Evolutionary conservation across 176 grass and related monocot species (phyloP).

Genomic region (Oryza glumipatula): DNA sequence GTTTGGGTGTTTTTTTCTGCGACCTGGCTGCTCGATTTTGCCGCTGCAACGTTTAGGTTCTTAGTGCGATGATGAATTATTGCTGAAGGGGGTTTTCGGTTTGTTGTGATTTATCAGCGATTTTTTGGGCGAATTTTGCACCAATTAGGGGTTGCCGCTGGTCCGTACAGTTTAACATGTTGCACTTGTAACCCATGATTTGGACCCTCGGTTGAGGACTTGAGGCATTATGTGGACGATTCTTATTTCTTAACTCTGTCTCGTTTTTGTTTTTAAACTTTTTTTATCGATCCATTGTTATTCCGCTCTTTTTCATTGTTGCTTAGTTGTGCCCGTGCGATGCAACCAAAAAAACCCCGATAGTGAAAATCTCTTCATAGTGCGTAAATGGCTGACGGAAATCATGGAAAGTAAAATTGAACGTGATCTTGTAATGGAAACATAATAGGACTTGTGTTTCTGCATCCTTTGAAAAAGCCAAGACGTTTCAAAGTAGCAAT

Average conservation of each 20-base stretch:
- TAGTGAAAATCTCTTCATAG: too few relatives aligned
- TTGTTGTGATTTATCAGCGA: background rate
- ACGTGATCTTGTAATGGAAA: too few relatives aligned
- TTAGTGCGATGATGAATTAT: background rate
- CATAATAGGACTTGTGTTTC: too few relatives aligned
- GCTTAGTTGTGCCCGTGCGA: background rate
- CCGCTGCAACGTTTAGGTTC: background rate
- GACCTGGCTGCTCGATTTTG: background rate
- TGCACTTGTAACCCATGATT: too few relatives aligned
- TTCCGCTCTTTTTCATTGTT: too few relatives aligned
- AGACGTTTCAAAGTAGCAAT: too few relatives aligned
- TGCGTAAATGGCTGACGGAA: too few relatives aligned
- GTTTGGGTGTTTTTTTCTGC: background rate
- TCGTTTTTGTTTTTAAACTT: background rate
- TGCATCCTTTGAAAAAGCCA: too few relatives aligned
- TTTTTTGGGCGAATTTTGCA: background rate
- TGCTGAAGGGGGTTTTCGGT: background rate
- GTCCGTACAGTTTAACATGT: background rate
- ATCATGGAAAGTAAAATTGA: too few relatives aligned
- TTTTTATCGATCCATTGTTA: background rate
- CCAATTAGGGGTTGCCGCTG: background rate
- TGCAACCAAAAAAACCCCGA: too few relatives aligned
- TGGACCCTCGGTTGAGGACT: too few relatives aligned
- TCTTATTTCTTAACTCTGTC: background rate
- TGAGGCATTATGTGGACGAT: background rate